These are phyloP conservation scores for Hyphodiscus sp. DNA, from an alignment of 2,329 filamentous ascomycete genomes.

Conservation along the genomic window DNA sequence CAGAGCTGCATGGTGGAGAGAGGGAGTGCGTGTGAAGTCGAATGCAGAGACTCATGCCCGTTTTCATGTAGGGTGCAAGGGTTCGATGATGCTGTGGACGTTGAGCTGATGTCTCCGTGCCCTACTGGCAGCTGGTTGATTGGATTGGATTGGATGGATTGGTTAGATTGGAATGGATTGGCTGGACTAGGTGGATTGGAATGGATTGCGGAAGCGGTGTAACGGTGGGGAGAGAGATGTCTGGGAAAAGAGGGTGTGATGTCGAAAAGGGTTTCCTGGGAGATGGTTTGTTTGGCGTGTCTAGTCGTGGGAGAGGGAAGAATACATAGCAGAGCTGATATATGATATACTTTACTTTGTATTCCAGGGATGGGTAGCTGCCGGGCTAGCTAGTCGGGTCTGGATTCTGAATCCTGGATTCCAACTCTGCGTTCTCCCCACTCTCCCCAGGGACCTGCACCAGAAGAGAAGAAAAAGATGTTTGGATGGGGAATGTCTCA, in stretches of 20 bases:
- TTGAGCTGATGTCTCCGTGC: background rate
- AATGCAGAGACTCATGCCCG: background rate
- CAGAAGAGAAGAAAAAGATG: background rate
- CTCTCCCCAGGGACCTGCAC: too few species aligned
- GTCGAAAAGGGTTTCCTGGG: slow-evolving; percentile 4
- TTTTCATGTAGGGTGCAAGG: slow-evolving; percentile 11
- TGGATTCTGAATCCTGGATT: background rate
- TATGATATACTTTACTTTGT: too few species aligned
- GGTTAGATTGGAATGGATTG: too few species aligned
- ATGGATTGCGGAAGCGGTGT: slow-evolving; percentile 15
- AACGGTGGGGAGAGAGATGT: background rate
- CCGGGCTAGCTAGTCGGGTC: background rate
- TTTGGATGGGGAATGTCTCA: background rate
- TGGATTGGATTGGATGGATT: too few species aligned
- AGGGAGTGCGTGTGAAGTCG: background rate
- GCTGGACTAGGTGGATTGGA: too few species aligned
- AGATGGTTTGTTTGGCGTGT: background rate
- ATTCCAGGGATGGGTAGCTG: slow-evolving; percentile 3
- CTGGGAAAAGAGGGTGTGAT: slow-evolving; percentile 4
- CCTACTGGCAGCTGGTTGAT: background rate
- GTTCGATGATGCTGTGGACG: background rate
- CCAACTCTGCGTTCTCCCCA: too few species aligned
- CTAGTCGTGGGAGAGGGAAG: slow-evolving; percentile 3
- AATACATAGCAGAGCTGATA: slow-evolving; percentile 15
- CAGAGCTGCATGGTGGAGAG: slow-evolving; percentile 10